A percentile compares a stretch with the other conserved stretches of the same genome.
Conservation (phyloP, 441 rosid species). For the Capsella rubella region DNA sequence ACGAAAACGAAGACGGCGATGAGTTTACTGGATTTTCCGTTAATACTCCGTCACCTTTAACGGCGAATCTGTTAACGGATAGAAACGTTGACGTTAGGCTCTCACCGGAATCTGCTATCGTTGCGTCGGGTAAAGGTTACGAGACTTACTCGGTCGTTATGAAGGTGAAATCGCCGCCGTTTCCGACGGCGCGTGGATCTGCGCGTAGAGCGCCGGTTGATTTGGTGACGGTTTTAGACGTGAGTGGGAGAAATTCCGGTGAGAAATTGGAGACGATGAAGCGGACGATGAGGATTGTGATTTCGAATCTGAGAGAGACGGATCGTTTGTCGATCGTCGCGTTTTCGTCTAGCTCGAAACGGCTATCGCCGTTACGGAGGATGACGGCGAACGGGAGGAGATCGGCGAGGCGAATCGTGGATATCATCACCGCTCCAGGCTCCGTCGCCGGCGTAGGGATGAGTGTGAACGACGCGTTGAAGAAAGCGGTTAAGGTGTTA, state of each 20-base stretch:
- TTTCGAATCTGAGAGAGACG: constrained; percentile 60
- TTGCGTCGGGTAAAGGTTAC: constrained; percentile 60
- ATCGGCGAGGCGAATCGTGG: constrained; percentile 70
- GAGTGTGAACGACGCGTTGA: constrained; percentile 75
- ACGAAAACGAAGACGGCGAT: constrained; percentile 58
- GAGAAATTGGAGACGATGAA: constrained; percentile 60
- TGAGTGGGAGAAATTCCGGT: constrained; percentile 58
- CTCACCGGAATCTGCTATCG: constrained; percentile 68
- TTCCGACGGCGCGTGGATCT: constrained; percentile 39
- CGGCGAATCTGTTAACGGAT: constrained; percentile 33
- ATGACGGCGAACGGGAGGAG: constrained; percentile 78
- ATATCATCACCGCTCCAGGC: constrained; percentile 34
- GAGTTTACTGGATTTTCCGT: constrained; percentile 68
- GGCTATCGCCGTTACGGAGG: constrained; percentile 66
- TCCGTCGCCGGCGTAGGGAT: constrained; percentile 57
- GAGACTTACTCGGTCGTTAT: constrained; percentile 67
- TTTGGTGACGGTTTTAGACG: constrained; percentile 68
- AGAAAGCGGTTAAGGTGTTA: constrained; percentile 85
- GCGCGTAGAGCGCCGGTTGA: constrained; percentile 70
- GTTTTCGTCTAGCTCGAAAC: constrained; percentile 74
- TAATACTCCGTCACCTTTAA: constrained; percentile 35
- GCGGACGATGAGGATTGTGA: constrained; percentile 63
- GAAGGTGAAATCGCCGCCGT: constrained; percentile 72
- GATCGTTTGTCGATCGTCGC: constrained; percentile 88
- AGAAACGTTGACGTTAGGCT: constrained; percentile 54